Percentiles rank a stretch among this genome's conserved stretches.
Conservation (phyloP, 768 basidiomycete genomes). For the Macrolepiota dolichaula region DNA sequence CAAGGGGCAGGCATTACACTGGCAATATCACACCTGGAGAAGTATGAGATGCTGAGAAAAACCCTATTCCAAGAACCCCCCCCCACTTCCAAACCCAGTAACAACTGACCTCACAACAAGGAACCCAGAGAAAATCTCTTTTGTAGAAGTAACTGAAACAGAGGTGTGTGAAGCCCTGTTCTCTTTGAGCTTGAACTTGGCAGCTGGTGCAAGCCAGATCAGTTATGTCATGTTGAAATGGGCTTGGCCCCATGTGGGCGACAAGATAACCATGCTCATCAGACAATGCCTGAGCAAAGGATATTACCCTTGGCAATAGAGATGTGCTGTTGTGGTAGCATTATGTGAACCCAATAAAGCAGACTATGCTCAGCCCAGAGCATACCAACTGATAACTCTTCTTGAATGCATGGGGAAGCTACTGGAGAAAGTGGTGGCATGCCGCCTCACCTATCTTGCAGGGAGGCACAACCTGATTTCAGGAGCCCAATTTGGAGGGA, state of each 20-base stretch:
- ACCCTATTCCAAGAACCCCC: constrained; percentile 22
- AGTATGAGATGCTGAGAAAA: constrained; percentile 19
- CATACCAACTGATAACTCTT: too few species aligned
- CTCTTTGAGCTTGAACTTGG: constrained; percentile 17
- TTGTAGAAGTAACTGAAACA: constrained; percentile 14
- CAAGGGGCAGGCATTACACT: neutral
- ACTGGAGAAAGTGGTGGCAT: too few species aligned
- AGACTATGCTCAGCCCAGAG: constrained; percentile 26
- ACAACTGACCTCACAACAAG: neutral
- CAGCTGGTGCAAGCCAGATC: constrained; percentile 22
- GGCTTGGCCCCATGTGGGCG: constrained; percentile 17
- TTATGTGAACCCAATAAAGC: constrained; percentile 32
- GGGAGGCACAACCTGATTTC: too few species aligned
- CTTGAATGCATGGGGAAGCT: too few species aligned
- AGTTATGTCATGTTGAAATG: constrained; percentile 22
- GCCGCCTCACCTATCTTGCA: too few species aligned
- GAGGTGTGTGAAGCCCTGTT: constrained; percentile 21
- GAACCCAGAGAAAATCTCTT: constrained; percentile 13
- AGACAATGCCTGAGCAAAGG: constrained; percentile 18
- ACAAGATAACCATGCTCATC: constrained; percentile 12
- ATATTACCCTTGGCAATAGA: constrained; percentile 23
- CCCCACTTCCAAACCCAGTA: neutral
- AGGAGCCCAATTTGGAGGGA: too few species aligned
- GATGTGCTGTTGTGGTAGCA: constrained; percentile 24
- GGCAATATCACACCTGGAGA: constrained; percentile 18